Percentiles rank a stretch among this genome's conserved stretches.
Evolutionary conservation across 306 rosid genomes (phyloP).

Genomic region (Ziziphus jujuba): DNA sequence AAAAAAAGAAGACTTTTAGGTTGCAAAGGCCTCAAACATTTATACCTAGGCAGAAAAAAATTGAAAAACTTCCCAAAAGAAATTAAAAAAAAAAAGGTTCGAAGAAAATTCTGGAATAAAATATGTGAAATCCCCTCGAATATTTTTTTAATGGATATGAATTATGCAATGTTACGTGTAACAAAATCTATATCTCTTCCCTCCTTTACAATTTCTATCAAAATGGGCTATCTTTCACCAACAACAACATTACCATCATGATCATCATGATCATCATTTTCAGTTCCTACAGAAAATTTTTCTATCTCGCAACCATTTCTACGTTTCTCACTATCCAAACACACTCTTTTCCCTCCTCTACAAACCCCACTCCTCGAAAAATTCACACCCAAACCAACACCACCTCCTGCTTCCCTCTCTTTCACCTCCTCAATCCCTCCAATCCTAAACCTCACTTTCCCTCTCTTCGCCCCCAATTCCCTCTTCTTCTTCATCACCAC

Average conservation of each 20-base stretch:
- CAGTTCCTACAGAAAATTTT: conserved; percentile 12
- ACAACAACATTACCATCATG: conserved; percentile 22
- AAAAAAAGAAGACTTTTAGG: too few relatives aligned
- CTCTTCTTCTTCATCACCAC: too few relatives aligned
- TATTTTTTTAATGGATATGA: too few relatives aligned
- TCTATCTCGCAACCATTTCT: neutral
- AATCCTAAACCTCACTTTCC: conserved; percentile 52
- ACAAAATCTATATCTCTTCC: too few relatives aligned
- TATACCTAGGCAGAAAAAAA: too few relatives aligned
- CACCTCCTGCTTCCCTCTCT: conserved; percentile 12
- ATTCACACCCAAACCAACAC: conserved; percentile 28
- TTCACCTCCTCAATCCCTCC: conserved; percentile 25
- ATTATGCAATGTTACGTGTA: too few relatives aligned
- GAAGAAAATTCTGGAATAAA: too few relatives aligned
- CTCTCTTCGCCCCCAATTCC: conserved; percentile 33
- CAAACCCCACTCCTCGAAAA: conserved; percentile 34
- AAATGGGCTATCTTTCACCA: neutral
- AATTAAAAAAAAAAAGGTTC: too few relatives aligned
- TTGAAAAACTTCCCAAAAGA: too few relatives aligned
- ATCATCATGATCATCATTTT: conserved; percentile 20
- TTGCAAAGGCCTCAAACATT: too few relatives aligned
- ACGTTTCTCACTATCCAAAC: conserved; percentile 18
- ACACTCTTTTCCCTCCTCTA: conserved; percentile 49
- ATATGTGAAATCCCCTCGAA: too few relatives aligned
- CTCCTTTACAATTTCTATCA: neutral